phyloP scores from a whole-genome alignment of 1,284 basidiomycete species.

The Rhodotorula sp. region DNA sequence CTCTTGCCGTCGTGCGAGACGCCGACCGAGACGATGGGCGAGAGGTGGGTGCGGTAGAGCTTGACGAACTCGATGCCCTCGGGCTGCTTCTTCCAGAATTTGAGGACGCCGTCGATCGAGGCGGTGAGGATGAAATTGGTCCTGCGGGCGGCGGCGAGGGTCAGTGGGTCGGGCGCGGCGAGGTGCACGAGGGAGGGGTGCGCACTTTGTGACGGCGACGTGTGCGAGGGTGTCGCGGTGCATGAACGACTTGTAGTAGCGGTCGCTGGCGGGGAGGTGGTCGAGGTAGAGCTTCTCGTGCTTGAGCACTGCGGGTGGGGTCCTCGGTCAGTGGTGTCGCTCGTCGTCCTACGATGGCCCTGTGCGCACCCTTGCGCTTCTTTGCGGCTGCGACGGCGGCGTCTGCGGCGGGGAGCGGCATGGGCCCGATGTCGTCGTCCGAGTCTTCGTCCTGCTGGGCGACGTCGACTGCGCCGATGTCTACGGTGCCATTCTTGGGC shows the following conservation, averaged over 20 bases:
- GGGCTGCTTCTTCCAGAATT: conserved; percentile 98
- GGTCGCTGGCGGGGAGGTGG: conserved; percentile 85
- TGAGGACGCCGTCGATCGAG: conserved; percentile 91
- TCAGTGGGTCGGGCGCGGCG: conserved; percentile 73
- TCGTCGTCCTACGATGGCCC: background rate
- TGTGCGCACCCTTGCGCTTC: conserved; percentile 48
- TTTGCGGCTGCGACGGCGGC: conserved; percentile 42
- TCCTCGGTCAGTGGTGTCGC: background rate
- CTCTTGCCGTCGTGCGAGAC: conserved; percentile 90
- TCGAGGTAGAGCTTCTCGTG: conserved; percentile 85
- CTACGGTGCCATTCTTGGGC: conserved; percentile 11
- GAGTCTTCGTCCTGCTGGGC: conserved; percentile 43
- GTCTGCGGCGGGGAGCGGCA: conserved; percentile 47
- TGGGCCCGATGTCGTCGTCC: conserved; percentile 52
- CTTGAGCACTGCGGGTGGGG: conserved; percentile 59
- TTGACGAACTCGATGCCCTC: conserved; percentile 89
- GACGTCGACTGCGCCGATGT: conserved; percentile 22
- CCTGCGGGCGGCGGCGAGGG: conserved; percentile 53
- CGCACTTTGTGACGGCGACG: conserved; percentile 77
- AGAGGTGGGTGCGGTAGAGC: conserved; percentile 80
- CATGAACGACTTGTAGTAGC: conserved; percentile 98
- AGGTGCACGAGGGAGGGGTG: conserved; percentile 44
- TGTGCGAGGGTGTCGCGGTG: conserved; percentile 91
- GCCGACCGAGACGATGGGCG: conserved; percentile 74
- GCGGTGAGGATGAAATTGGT: conserved; percentile 93